phyloP scores from a whole-genome alignment of 306 rosid genomes.

The Hylodesmum podocarpum region DNA sequence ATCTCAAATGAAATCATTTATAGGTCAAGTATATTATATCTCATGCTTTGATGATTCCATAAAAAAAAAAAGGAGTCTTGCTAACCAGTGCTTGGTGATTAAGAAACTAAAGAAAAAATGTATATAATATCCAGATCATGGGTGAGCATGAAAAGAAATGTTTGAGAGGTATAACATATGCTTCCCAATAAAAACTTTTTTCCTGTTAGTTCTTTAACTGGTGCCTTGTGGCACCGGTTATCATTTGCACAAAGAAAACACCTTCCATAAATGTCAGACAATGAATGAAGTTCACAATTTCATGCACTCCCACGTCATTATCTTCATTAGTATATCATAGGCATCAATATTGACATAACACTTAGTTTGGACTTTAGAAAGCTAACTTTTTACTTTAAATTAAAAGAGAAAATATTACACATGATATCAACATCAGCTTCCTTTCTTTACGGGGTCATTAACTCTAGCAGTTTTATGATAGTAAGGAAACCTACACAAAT shows the following conservation, averaged over 20 bases:
- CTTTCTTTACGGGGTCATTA: not conserved
- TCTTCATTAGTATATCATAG: not conserved
- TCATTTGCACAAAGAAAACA: too few relatives aligned
- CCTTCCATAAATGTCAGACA: not conserved
- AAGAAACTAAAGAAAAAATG: too few relatives aligned
- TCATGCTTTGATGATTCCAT: not conserved
- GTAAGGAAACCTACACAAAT: not conserved
- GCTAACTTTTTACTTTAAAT: not conserved
- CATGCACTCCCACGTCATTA: conserved; percentile 1
- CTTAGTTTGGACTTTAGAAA: not conserved
- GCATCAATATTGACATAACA: not conserved
- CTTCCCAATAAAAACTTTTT: too few relatives aligned
- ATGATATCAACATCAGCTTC: not conserved
- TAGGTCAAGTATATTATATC: not conserved
- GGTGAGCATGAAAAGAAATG: too few relatives aligned
- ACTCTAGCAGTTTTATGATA: not conserved
- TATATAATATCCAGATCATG: too few relatives aligned
- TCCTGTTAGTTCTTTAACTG: too few relatives aligned
- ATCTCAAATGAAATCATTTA: not conserved
- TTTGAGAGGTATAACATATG: too few relatives aligned
- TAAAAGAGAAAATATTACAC: not conserved
- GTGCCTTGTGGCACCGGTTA: too few relatives aligned
- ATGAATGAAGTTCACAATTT: not conserved
- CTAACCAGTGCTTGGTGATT: too few relatives aligned
- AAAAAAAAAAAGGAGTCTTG: not conserved